phyloP scores from a whole-genome alignment of 1,139 yeast genomes.

The Magnusiomyces magnusii region DNA sequence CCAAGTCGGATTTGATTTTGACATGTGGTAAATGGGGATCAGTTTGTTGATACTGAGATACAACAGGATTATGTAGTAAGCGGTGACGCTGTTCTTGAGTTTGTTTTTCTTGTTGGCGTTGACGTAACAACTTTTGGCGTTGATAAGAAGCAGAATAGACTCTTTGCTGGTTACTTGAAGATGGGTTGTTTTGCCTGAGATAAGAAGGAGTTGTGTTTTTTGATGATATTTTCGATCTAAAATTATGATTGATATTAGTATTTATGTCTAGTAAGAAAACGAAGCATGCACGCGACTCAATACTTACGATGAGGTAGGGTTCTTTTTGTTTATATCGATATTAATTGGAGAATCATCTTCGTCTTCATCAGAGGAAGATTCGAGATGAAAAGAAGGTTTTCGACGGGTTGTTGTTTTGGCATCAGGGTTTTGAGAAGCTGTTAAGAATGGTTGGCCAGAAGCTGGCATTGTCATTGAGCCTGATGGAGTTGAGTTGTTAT shows the following conservation, averaged over 20 bases:
- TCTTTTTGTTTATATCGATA: no score
- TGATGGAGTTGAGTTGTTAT: background rate
- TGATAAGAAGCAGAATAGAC: background rate
- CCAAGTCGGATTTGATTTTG: slow-evolving; percentile 12
- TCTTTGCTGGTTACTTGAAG: background rate
- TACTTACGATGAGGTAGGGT: background rate
- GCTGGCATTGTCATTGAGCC: background rate
- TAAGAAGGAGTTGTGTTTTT: background rate
- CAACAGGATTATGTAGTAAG: background rate
- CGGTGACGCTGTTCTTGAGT: background rate
- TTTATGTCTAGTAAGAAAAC: no score
- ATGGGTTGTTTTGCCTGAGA: background rate
- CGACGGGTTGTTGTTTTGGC: background rate
- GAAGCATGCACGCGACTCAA: no score
- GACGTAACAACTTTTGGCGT: background rate
- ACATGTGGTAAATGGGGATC: slow-evolving; percentile 5
- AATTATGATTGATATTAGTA: background rate
- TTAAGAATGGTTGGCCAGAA: background rate
- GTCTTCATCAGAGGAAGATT: background rate
- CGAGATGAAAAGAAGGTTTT: background rate
- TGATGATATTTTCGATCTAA: background rate
- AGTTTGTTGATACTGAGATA: slow-evolving; percentile 7
- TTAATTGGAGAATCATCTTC: no score
- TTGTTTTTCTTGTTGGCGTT: background rate
- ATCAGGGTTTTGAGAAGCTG: background rate